Percentiles rank a stretch among this genome's conserved stretches.
Conservation (phyloP, 768 basidiomycete genomes). For the Serpula lacrymans region DNA sequence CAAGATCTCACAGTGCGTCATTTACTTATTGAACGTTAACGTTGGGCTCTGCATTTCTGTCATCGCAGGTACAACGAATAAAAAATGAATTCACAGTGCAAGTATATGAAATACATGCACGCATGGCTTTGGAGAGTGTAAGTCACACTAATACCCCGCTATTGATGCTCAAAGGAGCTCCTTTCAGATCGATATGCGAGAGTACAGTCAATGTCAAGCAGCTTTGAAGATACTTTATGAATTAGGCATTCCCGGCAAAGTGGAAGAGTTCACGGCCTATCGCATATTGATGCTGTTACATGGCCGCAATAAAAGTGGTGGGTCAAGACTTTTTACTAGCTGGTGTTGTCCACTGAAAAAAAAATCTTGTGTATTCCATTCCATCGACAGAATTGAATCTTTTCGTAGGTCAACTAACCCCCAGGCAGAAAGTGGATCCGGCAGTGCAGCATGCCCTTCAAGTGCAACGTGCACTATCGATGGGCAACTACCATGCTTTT, state of each 20-base stretch:
- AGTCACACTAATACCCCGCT: slow-evolving; percentile 19
- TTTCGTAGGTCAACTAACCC: slow-evolving; percentile 96
- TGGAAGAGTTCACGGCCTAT: slow-evolving; percentile 96
- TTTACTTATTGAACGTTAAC: slow-evolving; percentile 9
- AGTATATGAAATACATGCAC: slow-evolving; percentile 97
- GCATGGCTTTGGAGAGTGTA: slow-evolving; percentile 93
- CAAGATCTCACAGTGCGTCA: slow-evolving; percentile 93
- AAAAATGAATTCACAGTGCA: slow-evolving; percentile 97
- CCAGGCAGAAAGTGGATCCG: slow-evolving; percentile 76
- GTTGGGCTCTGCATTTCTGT: slow-evolving; percentile 8
- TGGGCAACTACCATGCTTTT: slow-evolving; percentile 91
- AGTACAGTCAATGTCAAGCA: slow-evolving; percentile 98
- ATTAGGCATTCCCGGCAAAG: slow-evolving; percentile 86
- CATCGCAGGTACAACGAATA: slow-evolving; percentile 89
- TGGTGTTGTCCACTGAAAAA: slow-evolving; percentile 1
- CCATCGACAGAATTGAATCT: slow-evolving; percentile 81
- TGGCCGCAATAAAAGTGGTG: slow-evolving; percentile 91
- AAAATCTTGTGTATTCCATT: slow-evolving; percentile 7
- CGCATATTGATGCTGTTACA: slow-evolving; percentile 95
- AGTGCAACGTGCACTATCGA: slow-evolving; percentile 85
- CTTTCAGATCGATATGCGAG: slow-evolving; percentile 88
- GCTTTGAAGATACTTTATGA: slow-evolving; percentile 89
- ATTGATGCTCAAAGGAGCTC: slow-evolving; percentile 13
- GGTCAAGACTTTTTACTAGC: slow-evolving; percentile 22
- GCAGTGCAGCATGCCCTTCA: slow-evolving; percentile 86